phyloP scores from a whole-genome alignment of 768 basidiomycete genomes.

The Termitomyces sp. region DNA sequence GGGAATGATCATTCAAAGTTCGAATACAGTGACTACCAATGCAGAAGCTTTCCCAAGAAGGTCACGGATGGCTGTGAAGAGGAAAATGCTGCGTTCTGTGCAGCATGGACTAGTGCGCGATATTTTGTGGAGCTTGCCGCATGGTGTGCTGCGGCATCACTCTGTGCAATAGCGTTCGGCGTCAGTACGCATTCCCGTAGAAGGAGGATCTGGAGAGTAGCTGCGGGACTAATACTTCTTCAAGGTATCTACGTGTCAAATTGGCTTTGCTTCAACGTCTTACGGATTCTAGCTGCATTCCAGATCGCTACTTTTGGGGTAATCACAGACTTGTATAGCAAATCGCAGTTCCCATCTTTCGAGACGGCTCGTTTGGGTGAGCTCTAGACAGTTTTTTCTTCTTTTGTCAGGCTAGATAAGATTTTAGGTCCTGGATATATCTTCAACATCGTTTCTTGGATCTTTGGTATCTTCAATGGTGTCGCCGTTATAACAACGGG shows the following conservation, averaged over 20 bases:
- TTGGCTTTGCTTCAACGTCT: neutral
- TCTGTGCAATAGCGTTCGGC: conserved; percentile 57
- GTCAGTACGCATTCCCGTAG: conserved; percentile 69
- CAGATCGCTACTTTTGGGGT: conserved; percentile 59
- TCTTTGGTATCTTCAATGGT: conserved; percentile 44
- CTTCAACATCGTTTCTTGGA: conserved; percentile 58
- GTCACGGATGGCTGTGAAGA: conserved; percentile 42
- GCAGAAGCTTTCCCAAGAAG: conserved; percentile 59
- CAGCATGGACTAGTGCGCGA: conserved; percentile 64
- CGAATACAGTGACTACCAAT: conserved; percentile 51
- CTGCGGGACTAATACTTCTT: conserved; percentile 56
- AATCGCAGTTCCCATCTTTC: conserved; percentile 41
- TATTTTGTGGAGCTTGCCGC: conserved; percentile 61
- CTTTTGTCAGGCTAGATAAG: neutral
- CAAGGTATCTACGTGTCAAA: conserved; percentile 40
- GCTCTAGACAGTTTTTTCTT: conserved; percentile 9
- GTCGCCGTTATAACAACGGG: conserved; percentile 58
- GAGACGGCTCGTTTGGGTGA: conserved; percentile 55
- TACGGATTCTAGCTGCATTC: conserved; percentile 37
- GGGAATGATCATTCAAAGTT: conserved; percentile 36
- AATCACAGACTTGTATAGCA: conserved; percentile 55
- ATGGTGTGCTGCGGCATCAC: conserved; percentile 55
- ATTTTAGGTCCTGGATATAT: conserved; percentile 52
- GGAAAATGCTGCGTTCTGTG: conserved; percentile 55
- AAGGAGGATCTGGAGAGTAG: conserved; percentile 71